Base-by-base conservation (phyloP, 768 basidiomycete species). In the Harrya chromipes region DNA sequence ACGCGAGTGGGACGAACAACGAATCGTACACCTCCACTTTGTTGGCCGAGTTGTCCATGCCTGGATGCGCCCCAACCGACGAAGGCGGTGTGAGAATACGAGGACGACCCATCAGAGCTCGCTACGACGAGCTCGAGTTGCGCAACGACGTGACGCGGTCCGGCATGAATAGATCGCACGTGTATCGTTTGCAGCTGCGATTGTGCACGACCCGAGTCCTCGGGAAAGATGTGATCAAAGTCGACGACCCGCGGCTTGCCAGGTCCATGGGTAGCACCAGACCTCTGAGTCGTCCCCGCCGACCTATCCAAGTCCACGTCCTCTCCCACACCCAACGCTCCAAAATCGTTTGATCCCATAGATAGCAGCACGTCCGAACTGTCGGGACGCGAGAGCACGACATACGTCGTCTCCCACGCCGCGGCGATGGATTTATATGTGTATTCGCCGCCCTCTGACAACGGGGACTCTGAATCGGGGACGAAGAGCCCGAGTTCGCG, bases 261-360 rank as follows among this genome's bases (percentile, higher is more conserved):
- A 41, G 31, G 61, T 16, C 5, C 16, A 33, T 16, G 14, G 4
- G 33, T 1, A 33, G 14, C 16, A 56, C 21, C 40, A 11, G 40
- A 45, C 29, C 27, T 42, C 48, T 27, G 53, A n/a, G n/a, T n/a
- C n/a, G n/a, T n/a, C n/a, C n/a, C n/a, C n/a, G n/a, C n/a, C 54
- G 10, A 27, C 41, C 49, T 47, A 33, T 38, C 48, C 35, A 52
- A 47, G 13, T 31, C 8, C 38, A 38, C 20, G 1, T 56, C 52
- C 1, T 49, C 52, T 6, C 79, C 85, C 39, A 78, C 60, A 1
- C 91, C 92, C 39, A 92, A 74, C 63, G 87, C 84, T 3, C 90
- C 92, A 59, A 84, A 92, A 62, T 92, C 92, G 67, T 94, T 78
- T 2, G 83, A 77, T 1, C 94, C 94, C 76, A 94, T 84, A 2